These are phyloP conservation scores for Podospora conica DNA, from an alignment of 495 filamentous ascomycete genomes.

Conservation along the genomic window DNA sequence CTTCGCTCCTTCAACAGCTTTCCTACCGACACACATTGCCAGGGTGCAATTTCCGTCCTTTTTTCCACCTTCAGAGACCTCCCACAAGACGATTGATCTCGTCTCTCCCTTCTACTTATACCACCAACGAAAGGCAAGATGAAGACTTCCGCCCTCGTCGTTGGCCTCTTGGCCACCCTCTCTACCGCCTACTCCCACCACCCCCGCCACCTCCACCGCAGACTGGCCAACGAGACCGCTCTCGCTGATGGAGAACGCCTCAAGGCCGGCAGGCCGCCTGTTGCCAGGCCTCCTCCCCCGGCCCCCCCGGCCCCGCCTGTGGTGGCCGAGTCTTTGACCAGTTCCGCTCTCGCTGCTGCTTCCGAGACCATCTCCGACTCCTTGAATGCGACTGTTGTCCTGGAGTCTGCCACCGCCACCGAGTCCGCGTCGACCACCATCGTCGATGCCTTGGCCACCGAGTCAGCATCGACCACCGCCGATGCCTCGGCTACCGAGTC, in stretches of 20 bases:
- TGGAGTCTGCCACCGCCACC: constrained; percentile 35
- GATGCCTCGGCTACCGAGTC: neutral
- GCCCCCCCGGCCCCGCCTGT: neutral
- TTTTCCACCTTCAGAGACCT: neutral
- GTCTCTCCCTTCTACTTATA: neutral
- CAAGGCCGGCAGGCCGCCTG: neutral
- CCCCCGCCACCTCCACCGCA: constrained; percentile 36
- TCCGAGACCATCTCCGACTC: constrained; percentile 31
- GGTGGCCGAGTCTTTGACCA: neutral
- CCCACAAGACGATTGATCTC: neutral
- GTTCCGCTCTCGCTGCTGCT: neutral
- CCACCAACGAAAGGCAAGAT: constrained; percentile 36
- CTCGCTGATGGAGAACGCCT: constrained; percentile 13
- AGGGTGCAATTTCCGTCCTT: constrained; percentile 14
- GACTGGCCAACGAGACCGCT: constrained; percentile 34
- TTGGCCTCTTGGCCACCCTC: constrained; percentile 42
- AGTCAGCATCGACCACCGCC: neutral
- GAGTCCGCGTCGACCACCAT: neutral
- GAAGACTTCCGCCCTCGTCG: constrained; percentile 39
- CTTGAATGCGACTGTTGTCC: constrained; percentile 1
- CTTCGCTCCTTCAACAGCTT: constrained; percentile 35
- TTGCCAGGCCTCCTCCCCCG: neutral
- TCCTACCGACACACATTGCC: constrained; percentile 15
- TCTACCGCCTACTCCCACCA: constrained; percentile 37
- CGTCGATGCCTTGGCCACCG: neutral